Base-by-base conservation (phyloP, 169 alveolate genomes). In the Eimeria acervulina region DNA sequence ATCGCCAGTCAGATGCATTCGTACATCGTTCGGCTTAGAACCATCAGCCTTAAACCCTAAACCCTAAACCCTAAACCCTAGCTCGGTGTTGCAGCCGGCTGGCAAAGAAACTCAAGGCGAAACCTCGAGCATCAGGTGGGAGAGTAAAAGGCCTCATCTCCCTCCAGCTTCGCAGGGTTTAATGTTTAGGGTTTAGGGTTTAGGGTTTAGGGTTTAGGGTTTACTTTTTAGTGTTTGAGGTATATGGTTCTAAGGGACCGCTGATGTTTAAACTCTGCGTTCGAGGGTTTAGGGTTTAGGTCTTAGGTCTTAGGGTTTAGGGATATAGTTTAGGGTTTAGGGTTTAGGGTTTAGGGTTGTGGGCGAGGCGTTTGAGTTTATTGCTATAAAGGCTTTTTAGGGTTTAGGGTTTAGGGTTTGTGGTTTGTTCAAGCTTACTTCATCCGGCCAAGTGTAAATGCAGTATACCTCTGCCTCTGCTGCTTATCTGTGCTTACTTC, bases 51-150 rank as follows among this genome's bases (percentile, higher is more conserved):
- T 31, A 68, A 68, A 68, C 80, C 80, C 80, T 68, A 68, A 68
- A 68, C 38, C 80, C 80, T 68, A 68, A 68, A 68, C 80, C 80
- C 80, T 68, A 68, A n/a, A 68, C 38, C 80, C 80, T 68, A 10
- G 5, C 31, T 61, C 36, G 74, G 74, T 17, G 3, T 17, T 68
- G 80, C 80, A 68, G 40, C 80, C 36, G 80, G 42, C n/a, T 19
- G 80, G 42, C 80, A 68, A n/a, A n/a, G 40, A 68, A 10, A 17
- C 80, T n/a, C n/a, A 68, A 68, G 80, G n/a, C 80, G n/a, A 31
- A 68, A 8, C 44, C 40, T 8, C 3, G 5, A 31, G 42, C 80
- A 31, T 36, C 80, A 68, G 80, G 47, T 68, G n/a, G 19, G 80
- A 13, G 66, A 55, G n/a, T 19, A 55, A 7, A 55, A 19, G 66